Evolutionary conservation across 2,329 filamentous ascomycete species (phyloP).

Genomic region (Xylaria digitata): DNA sequence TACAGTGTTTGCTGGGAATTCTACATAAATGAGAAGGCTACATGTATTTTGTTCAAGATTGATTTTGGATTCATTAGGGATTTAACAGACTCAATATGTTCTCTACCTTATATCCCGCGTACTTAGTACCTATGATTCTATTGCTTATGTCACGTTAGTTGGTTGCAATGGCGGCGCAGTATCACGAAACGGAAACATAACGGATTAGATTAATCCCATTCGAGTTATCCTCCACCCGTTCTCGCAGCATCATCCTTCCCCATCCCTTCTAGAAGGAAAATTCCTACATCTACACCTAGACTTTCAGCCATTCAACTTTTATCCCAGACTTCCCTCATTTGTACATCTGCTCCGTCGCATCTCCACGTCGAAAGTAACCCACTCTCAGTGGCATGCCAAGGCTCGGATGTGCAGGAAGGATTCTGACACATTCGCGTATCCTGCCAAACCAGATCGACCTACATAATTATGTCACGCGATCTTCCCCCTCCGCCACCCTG

Average conservation of each 20-base stretch:
- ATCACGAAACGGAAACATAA: background rate
- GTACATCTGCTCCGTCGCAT: constrained; percentile 15
- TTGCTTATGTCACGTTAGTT: background rate
- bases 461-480: background rate
- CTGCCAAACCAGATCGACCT: constrained; percentile 15
- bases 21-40: background rate
- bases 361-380: constrained; percentile 20
- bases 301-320: background rate
- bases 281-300: background rate
- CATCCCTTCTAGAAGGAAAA: constrained; percentile 7
- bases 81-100: background rate
- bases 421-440: constrained; percentile 29
- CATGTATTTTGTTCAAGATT: background rate
- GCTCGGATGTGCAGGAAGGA: constrained; percentile 27
- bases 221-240: background rate
- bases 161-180: background rate
- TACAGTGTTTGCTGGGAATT: no score
- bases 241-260: background rate
- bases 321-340: constrained; percentile 4
- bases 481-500: no score
- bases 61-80: background rate
- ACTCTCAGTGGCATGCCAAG: constrained; percentile 26
- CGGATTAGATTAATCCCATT: background rate
- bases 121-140: background rate
- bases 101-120: background rate